Percentiles rank a stretch among this genome's conserved stretches.
Conservation (phyloP, 2,329 filamentous ascomycete genomes). For the Periconia macrospinosa region DNA sequence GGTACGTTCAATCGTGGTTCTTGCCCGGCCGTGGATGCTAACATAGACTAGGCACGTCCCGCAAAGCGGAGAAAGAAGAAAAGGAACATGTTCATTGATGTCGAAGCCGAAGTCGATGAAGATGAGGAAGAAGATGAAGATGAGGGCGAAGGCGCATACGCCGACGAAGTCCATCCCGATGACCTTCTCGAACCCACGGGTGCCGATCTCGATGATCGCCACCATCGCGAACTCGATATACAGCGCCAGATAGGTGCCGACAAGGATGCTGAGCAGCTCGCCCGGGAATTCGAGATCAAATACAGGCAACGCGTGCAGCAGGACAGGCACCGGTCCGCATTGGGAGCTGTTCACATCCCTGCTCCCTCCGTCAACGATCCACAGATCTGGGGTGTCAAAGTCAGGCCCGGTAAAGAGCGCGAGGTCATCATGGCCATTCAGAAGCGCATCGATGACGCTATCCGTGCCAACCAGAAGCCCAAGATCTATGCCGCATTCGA, state of each 20-base stretch:
- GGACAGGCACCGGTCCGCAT: slow-evolving; percentile 31
- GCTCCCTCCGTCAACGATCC: slow-evolving; percentile 94
- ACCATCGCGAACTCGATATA: slow-evolving; percentile 92
- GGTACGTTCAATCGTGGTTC: not conserved
- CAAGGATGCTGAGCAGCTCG: slow-evolving; percentile 91
- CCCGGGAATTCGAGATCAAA: slow-evolving; percentile 76
- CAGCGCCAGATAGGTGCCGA: slow-evolving; percentile 84
- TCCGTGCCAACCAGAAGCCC: slow-evolving; percentile 76
- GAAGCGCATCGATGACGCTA: slow-evolving; percentile 82
- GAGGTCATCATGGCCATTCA: slow-evolving; percentile 87
- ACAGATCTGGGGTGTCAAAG: slow-evolving; percentile 91
- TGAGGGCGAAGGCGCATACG: slow-evolving; percentile 80
- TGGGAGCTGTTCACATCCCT: slow-evolving; percentile 57
- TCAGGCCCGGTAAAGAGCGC: slow-evolving; percentile 92
- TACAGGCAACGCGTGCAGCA: slow-evolving; percentile 70
- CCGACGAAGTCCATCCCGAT: slow-evolving; percentile 87
- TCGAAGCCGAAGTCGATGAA: slow-evolving; percentile 95
- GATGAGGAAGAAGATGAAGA: slow-evolving; percentile 84
- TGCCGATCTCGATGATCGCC: slow-evolving; percentile 82
- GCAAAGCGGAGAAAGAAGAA: slow-evolving; percentile 76
- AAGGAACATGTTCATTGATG: slow-evolving; percentile 90
- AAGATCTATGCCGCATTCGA: slow-evolving; percentile 91
- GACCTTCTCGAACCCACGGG: slow-evolving; percentile 78
- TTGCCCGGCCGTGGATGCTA: not conserved
- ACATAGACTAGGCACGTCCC: slow-evolving; percentile 62